These are phyloP conservation scores for Ophiosphaerella narmari DNA, from an alignment of 2,329 filamentous ascomycete genomes.

Conservation along the genomic window DNA sequence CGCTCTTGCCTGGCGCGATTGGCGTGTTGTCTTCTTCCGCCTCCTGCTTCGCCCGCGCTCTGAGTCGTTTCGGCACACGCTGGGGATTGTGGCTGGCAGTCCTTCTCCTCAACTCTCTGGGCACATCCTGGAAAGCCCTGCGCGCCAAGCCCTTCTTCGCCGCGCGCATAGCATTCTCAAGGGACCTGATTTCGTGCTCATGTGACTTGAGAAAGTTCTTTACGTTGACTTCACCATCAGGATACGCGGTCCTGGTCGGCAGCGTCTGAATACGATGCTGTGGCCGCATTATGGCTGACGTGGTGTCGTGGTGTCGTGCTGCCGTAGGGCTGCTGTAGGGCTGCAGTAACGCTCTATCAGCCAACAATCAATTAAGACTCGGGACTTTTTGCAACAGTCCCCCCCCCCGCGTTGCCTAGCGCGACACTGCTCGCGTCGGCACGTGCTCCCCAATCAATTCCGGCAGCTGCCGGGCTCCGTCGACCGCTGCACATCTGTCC, in stretches of 20 bases:
- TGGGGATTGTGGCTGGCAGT: constrained; percentile 96
- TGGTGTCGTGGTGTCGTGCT: not conserved
- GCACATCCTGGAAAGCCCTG: constrained; percentile 89
- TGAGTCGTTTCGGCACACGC: constrained; percentile 78
- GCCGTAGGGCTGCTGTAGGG: not conserved
- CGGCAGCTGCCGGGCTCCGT: not conserved
- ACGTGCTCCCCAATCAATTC: constrained; percentile 6
- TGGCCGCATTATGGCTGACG: constrained; percentile 12
- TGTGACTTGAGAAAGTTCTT: constrained; percentile 82
- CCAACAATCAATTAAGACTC: not conserved
- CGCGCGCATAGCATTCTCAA: constrained; percentile 80
- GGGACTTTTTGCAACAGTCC: constrained; percentile 3
- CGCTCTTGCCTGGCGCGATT: constrained; percentile 67
- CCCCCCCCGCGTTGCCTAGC: constrained; percentile 5
- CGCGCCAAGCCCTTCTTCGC: constrained; percentile 68
- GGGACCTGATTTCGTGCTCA: constrained; percentile 84
- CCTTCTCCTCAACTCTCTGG: constrained; percentile 78
- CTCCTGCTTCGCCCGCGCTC: constrained; percentile 69
- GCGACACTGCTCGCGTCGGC: constrained; percentile 10
- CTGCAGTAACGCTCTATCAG: not conserved
- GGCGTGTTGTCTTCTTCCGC: constrained; percentile 93
- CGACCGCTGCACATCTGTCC: not conserved
- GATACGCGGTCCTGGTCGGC: constrained; percentile 56
- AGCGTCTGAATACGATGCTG: constrained; percentile 36
- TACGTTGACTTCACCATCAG: constrained; percentile 80